Percentiles rank a stretch among this genome's conserved stretches.
Evolutionary conservation across 164 flowering plant species (phyloP).

Genomic region (Kalanchoe fedtschenkoi): DNA sequence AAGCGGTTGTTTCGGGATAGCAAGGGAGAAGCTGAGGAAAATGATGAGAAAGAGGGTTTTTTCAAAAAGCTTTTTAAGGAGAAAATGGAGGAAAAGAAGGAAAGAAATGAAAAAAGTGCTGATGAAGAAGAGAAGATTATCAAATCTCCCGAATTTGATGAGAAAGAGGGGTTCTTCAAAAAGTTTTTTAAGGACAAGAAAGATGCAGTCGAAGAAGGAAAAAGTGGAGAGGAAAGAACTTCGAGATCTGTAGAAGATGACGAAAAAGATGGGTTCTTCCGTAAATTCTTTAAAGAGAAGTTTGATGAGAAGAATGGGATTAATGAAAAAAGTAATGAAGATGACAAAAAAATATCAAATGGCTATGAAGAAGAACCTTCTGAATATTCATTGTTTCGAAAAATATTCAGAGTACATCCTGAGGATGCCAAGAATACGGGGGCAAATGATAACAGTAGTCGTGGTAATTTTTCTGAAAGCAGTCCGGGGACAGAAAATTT

Average conservation of each 20-base stretch:
- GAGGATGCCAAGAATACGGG: conserved; percentile 46
- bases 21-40: conserved; percentile 57
- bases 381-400: conserved; percentile 70
- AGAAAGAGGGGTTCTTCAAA: conserved; percentile 48
- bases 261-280: conserved; percentile 87
- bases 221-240: conserved; percentile 22
- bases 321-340: conserved; percentile 35
- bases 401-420: conserved; percentile 85
- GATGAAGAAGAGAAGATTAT: conserved; percentile 11
- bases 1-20: conserved; percentile 81
- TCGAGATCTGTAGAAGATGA: conserved; percentile 52
- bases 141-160: conserved; percentile 20
- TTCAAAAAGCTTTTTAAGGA: conserved; percentile 13
- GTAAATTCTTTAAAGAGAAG: conserved; percentile 69
- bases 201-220: conserved; percentile 42
- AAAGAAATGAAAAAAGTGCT: conserved; percentile 8
- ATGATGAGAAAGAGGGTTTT: conserved; percentile 24
- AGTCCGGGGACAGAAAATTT: conserved; percentile 96
- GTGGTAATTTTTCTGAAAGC: conserved; percentile 45
- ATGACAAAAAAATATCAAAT: conserved; percentile 31
- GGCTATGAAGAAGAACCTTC: conserved; percentile 59
- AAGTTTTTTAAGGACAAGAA: conserved; percentile 53
- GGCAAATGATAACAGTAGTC: conserved; percentile 33
- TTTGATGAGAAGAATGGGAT: conserved; percentile 77
- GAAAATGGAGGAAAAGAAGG: conserved; percentile 13